Conservation (phyloP, 192 early-diverging fungal genomes). For the Backusella psychrophila region DNA sequence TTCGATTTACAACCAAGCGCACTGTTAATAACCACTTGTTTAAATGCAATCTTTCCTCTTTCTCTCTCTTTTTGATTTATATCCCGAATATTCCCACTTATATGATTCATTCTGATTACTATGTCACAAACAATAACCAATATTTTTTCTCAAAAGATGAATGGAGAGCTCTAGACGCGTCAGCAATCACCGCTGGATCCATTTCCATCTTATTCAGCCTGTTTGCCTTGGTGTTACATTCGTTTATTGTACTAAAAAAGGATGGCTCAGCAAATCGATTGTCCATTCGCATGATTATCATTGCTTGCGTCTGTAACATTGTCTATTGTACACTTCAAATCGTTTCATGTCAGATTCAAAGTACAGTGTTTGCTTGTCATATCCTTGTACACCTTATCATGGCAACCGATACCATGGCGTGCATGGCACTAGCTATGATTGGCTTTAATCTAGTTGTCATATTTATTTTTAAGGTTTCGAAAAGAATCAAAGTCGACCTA, state of each 20-base stretch:
- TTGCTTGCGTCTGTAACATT: conserved; percentile 1
- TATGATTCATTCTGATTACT: background rate
- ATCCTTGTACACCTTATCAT: background rate
- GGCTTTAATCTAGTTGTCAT: conserved; percentile 14
- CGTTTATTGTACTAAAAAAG: background rate
- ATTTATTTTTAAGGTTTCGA: background rate
- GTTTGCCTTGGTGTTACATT: background rate
- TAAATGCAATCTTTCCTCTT: background rate
- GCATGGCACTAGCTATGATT: conserved; percentile 17
- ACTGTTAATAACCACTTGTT: too few species aligned
- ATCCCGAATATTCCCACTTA: background rate
- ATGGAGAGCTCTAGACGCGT: background rate
- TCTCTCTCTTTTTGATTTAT: background rate
- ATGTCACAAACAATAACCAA: background rate
- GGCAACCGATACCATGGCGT: conserved; percentile 8
- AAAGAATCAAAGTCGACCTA: background rate
- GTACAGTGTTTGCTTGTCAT: background rate
- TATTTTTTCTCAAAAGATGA: background rate
- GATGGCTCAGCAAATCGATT: background rate
- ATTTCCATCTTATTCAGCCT: background rate
- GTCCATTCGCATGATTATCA: conserved; percentile 12
- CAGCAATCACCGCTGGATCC: background rate
- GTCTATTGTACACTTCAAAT: background rate
- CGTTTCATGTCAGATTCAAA: background rate
- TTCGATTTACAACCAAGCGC: background rate